Conservation (phyloP, 2,329 filamentous ascomycete genomes). For the Fusarium bactridioides region DNA sequence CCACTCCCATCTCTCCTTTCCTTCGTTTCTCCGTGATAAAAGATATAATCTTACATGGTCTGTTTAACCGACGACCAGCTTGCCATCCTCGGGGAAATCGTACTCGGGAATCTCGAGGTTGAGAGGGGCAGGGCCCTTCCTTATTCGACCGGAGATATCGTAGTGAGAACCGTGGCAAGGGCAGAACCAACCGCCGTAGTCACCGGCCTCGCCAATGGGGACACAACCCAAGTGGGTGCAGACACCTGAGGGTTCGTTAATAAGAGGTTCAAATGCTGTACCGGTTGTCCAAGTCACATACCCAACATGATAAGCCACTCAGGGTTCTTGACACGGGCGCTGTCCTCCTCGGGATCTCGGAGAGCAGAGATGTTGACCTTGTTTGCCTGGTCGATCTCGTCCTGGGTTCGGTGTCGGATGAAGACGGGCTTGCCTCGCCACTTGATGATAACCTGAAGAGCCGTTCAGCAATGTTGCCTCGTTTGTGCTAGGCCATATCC, state of each 20-base stretch:
- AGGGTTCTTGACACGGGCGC: constrained; percentile 95
- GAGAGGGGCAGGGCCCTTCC: constrained; percentile 95
- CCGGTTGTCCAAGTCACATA: constrained; percentile 51
- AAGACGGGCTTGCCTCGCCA: constrained; percentile 99
- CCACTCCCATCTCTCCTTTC: constrained; percentile 1
- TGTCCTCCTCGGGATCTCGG: constrained; percentile 90
- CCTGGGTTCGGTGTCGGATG: constrained; percentile 94
- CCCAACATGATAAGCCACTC: constrained; percentile 99
- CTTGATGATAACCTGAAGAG: constrained; percentile 89
- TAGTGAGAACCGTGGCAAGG: constrained; percentile 99
- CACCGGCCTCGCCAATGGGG: constrained; percentile 97
- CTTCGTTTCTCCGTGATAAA: constrained; percentile 21
- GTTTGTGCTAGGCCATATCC: neutral
- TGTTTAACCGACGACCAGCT: constrained; percentile 89
- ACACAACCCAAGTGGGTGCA: constrained; percentile 99
- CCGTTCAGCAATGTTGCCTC: constrained; percentile 1
- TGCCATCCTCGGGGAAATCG: constrained; percentile 90
- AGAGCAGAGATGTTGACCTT: constrained; percentile 82
- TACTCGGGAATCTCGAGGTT: constrained; percentile 96
- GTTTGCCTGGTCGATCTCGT: constrained; percentile 96
- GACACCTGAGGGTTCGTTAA: constrained; percentile 68
- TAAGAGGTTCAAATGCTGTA: neutral
- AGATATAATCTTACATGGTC: constrained; percentile 41
- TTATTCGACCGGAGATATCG: constrained; percentile 98
- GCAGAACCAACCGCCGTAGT: constrained; percentile 99